Base-by-base conservation (phyloP, 345 rosid genomes). In the Citrus sp. region DNA sequence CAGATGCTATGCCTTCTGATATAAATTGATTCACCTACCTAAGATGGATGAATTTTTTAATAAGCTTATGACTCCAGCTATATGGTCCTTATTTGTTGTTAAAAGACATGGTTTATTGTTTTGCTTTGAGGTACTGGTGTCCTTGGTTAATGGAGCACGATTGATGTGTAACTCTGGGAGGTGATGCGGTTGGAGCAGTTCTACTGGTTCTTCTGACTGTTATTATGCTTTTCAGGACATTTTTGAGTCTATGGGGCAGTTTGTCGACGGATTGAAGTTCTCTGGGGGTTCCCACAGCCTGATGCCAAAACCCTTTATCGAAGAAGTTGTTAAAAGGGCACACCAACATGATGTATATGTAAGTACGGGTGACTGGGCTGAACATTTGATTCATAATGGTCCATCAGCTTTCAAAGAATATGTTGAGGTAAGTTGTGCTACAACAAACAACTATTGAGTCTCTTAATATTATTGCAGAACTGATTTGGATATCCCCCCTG, bases 341-440 rank as follows among this genome's bases (percentile, higher is more conserved):
- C 98, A 92, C 78, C 87, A 88, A 28, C 94, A 94, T 80, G 87
- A 90, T 74, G 92, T 94, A 9, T 94, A 94, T 80, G 99, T 94
- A 10, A 94, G 95, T 71, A 92, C 95, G 0, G 95, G 98, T 7
- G 98, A 94, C 60, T 96, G 98, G 98, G 92, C 97, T 16, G 98
- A 94, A 35, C 97, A 94, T 86, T 59, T 88, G 85, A 83, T 87
- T 79, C 90, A 85, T 55, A 81, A 67, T 87, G 94, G 95, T 77
- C 95, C 92, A 22, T 87, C 97, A 13, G 89, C 92, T 77, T 92
- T 96, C 87, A 89, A 87, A 79, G 89, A 92, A 5, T 92, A 91
- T 77, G 88, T 93, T 4, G 89, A 93, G 92, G 98, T 92, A 78
- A 83, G 77, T 32, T 49, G 18, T 21, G 27, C 24, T 0, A 7